Evolutionary conservation across 192 early-diverging fungal genomes (phyloP), one percentile per base, ranked within the genome.

Genomic region (Funneliformis geosporum): DNA sequence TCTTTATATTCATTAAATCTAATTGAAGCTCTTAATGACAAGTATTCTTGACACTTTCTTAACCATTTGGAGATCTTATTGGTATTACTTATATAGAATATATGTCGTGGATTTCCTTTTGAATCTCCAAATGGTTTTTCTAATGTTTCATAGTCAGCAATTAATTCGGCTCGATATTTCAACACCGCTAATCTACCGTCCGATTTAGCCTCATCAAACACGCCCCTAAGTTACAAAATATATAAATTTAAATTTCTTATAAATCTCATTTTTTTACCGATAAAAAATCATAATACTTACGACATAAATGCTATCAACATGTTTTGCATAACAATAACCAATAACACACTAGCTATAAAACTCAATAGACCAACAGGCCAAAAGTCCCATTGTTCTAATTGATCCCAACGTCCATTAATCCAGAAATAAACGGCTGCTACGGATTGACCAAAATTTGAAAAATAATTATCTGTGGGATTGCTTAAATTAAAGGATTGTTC

Each of bases 311-410:
- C 75, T 25, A 76, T 76, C 14, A 76, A 47, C 60, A 76, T 44
- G 65, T 76, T 76, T 61, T 76, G 75, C 75, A 76, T 76, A 43
- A 76, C 10, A 65, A 42, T 76, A 16, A 65, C 61, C 12, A 75
- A n/a, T 11, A 75, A 62, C 21, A 75, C 39, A 75, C 73, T 75
- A 18, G 73, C 55, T 5, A 55, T 5, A 0, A 55, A 21, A 55
- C 62, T 64, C 14, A 73, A 25, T 9, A 73, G 0, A 43, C 9
- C 39, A 23, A 73, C 71, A 12, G 71, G 71, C 71, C 71, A 73
- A 73, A 73, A 73, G 55, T 73, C 39, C 71, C 71, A 73, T 25
- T 73, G 28, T 2, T 8, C 8, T 27, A 73, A 16, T 50, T 73
- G 71, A 73, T 73, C 71, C 71, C 71, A 73, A 25, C 71, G 16